Evolutionary conservation across 306 rosid genomes (phyloP), one percentile per base, ranked within the genome.

Genomic region (Leucaena leucocephala): DNA sequence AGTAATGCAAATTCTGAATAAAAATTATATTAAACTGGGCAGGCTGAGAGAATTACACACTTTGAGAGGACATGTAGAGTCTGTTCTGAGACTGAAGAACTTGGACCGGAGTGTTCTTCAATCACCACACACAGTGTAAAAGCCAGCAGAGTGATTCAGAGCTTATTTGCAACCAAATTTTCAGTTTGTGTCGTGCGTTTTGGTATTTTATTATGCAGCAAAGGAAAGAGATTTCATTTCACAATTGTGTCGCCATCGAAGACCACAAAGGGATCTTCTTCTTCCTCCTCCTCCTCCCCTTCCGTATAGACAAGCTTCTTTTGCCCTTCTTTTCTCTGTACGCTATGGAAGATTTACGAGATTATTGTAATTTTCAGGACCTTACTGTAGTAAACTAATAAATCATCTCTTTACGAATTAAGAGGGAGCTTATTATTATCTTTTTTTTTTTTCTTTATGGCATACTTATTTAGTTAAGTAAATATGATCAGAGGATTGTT

Each of bases 41-140:
- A 91, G 97, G 87, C 82, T 92, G 59, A 89, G 97, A 66, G 96
- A 92, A 82, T 54, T 89, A 5, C 89, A 92, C 85, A 87, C 89
- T 17, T 83, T 92, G 48, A 90, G 87, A 83, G 97, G 97, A 74
- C 96, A 92, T 77, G 78, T 92, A 75, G 93, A 92, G 46, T 92
- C 93, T 46, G 91, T 90, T 22, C 43, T 83, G 58, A 90, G 96
- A 84, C 95, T 92, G 17, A 92, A 92, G 57, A 92, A 87, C 3
- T 81, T 92, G 75, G 92, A 90, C 81, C 70, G 52, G 45, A 76
- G 33, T 36, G 35, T 65, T 27, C 80, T 92, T 71, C 83, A 80
- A 82, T 64, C 93, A 61, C 88, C 96, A 46, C 90, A 92, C 75
- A 92, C 96, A 58, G 90, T 92, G 66, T 92, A 77, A 90, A 10